phyloP scores from a whole-genome alignment of 192 early-diverging fungal species.

The Coemansia sp. region DNA sequence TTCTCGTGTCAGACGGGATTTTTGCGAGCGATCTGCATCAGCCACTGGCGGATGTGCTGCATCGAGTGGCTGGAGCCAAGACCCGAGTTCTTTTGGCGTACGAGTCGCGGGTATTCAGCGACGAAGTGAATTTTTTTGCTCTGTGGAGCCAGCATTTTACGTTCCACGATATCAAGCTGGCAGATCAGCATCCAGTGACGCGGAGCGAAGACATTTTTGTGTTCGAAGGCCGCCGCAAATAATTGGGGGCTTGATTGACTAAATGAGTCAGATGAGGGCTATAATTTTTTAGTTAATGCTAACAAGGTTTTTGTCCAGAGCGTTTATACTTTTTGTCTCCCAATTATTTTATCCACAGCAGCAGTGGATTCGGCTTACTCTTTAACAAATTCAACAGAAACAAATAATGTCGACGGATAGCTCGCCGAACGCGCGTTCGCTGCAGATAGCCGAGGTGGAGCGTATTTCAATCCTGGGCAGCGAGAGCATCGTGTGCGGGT shows the following conservation, averaged over 20 bases:
- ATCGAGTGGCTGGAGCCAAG: constrained; percentile 9
- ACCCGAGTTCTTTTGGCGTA: constrained; percentile 30
- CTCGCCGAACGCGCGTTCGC: constrained; percentile 9
- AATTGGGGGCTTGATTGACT: background rate
- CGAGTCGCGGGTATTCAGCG: constrained; percentile 33
- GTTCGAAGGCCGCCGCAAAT: constrained; percentile 16
- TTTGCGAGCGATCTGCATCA: constrained; percentile 29
- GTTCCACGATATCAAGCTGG: constrained; percentile 50
- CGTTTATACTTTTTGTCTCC: background rate
- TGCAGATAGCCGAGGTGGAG: constrained; percentile 57
- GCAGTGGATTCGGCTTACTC: background rate
- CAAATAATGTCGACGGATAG: constrained; percentile 2
- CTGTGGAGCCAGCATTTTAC: constrained; percentile 29
- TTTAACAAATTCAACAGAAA: background rate
- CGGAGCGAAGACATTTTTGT: constrained; percentile 46
- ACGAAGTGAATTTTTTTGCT: constrained; percentile 44
- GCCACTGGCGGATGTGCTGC: constrained; percentile 35
- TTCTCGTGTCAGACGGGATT: constrained; percentile 44
- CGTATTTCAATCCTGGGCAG: constrained; percentile 82
- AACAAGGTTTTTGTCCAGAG: background rate
- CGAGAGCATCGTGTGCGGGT: constrained; percentile 87
- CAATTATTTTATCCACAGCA: background rate
- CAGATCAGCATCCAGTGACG: constrained; percentile 34
- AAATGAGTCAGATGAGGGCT: constrained; percentile 5
- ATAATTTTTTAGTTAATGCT: background rate